Evolutionary conservation across 2,329 filamentous ascomycete species (phyloP).

Genomic region (Tricladium varicosporioides): DNA sequence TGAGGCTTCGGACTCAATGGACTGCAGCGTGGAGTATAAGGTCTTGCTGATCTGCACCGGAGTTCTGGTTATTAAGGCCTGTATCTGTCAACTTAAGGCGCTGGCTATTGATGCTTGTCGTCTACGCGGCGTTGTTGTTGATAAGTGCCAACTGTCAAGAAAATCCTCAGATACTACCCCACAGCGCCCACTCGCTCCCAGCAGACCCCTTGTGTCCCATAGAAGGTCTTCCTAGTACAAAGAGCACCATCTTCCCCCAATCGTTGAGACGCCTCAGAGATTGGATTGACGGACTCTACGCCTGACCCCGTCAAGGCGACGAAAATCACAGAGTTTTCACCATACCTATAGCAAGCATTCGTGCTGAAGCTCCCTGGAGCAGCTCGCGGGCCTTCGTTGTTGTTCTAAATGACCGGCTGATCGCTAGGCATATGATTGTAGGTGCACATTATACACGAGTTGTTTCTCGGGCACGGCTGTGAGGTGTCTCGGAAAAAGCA

Average conservation of each 20-base stretch:
- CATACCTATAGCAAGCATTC: background rate
- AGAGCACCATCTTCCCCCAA: background rate
- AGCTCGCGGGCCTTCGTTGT: background rate
- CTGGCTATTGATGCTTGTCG: background rate
- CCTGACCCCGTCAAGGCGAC: too few species aligned
- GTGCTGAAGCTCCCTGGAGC: too few species aligned
- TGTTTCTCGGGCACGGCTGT: conserved; percentile 1
- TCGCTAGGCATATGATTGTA: background rate
- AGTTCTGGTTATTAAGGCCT: background rate
- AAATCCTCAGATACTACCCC: background rate
- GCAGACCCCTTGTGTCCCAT: conserved; percentile 1
- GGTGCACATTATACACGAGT: background rate
- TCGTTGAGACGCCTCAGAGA: conserved; percentile 3
- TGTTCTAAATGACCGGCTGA: background rate
- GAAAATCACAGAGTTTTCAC: background rate
- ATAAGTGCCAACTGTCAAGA: background rate
- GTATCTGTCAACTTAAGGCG: background rate
- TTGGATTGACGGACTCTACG: background rate
- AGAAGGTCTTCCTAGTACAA: background rate
- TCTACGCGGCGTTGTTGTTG: background rate
- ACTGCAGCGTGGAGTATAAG: background rate
- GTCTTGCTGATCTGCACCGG: background rate
- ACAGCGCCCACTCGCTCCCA: background rate
- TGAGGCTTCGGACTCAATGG: too few species aligned
- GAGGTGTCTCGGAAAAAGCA: background rate